Conservation (phyloP, 305 asterid species). For the Withania somnifera region DNA sequence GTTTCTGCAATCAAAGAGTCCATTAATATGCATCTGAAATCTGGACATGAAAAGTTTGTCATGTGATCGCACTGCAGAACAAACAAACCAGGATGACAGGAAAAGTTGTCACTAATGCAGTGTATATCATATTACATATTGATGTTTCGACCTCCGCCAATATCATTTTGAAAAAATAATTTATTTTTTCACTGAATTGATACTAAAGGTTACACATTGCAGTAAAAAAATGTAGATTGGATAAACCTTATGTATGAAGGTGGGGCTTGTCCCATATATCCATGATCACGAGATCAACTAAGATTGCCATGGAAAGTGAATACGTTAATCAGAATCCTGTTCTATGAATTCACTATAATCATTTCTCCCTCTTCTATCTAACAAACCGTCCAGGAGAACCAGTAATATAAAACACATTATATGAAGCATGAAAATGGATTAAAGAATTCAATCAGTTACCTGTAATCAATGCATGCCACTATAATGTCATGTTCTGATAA, state of each 20-base stretch:
- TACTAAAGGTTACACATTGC: background rate
- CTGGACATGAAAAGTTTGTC: background rate
- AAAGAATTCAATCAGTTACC: constrained; percentile 34
- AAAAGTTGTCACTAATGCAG: background rate
- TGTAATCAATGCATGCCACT: constrained; percentile 93
- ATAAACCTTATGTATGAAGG: background rate
- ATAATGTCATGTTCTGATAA: constrained; percentile 84
- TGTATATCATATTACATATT: background rate
- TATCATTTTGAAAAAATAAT: background rate
- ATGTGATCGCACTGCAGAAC: background rate
- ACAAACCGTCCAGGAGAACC: background rate
- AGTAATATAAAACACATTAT: background rate
- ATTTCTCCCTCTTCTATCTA: background rate
- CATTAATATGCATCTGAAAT: constrained; percentile 1
- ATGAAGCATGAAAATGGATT: background rate
- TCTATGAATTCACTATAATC: background rate
- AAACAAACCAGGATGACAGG: background rate
- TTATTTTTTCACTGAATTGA: background rate
- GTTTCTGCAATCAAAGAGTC: constrained; percentile 49
- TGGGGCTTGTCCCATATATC: background rate
- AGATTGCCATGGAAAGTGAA: background rate
- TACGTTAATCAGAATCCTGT: background rate
- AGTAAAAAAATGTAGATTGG: background rate
- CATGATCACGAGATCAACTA: background rate
- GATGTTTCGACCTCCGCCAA: background rate